phyloP scores from a whole-genome alignment of 768 basidiomycete species.

The Calocera cornea region DNA sequence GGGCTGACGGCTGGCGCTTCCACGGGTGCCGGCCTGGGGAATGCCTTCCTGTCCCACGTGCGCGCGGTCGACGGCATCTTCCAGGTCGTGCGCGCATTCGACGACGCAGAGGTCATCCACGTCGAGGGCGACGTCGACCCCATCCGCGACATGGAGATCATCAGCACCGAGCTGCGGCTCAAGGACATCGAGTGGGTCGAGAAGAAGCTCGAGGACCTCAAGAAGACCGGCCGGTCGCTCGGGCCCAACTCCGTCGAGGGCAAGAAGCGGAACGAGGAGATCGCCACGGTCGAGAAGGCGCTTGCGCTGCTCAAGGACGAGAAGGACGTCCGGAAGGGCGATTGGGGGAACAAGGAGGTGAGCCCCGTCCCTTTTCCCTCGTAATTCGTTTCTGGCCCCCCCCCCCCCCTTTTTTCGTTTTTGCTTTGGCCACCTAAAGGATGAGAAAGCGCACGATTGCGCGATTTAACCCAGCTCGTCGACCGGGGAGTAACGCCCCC shows the following conservation, averaged over 20 bases:
- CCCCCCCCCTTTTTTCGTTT: too few relatives aligned
- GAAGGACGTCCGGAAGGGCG: conserved; percentile 84
- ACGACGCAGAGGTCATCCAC: conserved; percentile 98
- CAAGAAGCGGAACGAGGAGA: conserved; percentile 92
- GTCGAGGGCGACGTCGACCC: conserved; percentile 98
- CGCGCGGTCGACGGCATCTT: conserved; percentile 98
- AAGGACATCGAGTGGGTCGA: conserved; percentile 99
- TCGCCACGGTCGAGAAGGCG: conserved; percentile 77
- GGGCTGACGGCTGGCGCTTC: conserved; percentile 96
- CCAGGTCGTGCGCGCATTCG: conserved; percentile 94
- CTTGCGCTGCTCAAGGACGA: conserved; percentile 57
- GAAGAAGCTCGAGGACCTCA: conserved; percentile 68
- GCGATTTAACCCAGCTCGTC: conserved; percentile 90
- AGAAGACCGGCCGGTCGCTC: conserved; percentile 57
- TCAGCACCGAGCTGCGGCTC: conserved; percentile 79
- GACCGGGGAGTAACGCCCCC: conserved; percentile 90
- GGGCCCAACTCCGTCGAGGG: conserved; percentile 73
- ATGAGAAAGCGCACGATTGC: conserved; percentile 74
- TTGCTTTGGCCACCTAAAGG: conserved; percentile 20
- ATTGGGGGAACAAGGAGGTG: conserved; percentile 97
- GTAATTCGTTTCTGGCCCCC: conserved; percentile 5
- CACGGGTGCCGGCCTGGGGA: conserved; percentile 94
- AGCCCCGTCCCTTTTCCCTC: conserved; percentile 25
- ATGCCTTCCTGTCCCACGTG: conserved; percentile 93
- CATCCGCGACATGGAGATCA: conserved; percentile 92